Percentiles rank a stretch among this genome's conserved stretches.
phyloP scores from a whole-genome alignment of 2,329 filamentous ascomycete species.

The Talaromyces rugulosus region DNA sequence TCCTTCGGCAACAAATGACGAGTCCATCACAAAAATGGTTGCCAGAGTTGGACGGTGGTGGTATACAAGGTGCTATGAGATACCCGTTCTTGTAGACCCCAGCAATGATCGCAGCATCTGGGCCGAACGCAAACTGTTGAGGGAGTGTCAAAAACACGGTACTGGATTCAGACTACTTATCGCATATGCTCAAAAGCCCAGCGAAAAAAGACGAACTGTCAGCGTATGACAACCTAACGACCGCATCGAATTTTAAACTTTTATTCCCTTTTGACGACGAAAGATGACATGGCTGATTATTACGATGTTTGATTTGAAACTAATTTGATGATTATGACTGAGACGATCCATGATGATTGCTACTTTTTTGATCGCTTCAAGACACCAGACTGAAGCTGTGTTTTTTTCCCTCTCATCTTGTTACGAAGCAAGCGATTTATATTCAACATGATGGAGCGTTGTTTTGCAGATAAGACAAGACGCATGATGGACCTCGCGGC shows the following conservation, averaged over 20 bases:
- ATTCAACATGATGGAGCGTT: neutral
- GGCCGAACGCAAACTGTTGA: constrained; percentile 67
- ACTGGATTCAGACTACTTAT: constrained; percentile 89
- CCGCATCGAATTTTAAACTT: neutral
- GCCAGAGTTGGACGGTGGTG: constrained; percentile 91
- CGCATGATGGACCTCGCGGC: constrained; percentile 17
- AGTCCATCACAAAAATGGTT: constrained; percentile 87
- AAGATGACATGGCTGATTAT: neutral
- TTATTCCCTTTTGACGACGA: neutral
- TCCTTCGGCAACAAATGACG: constrained; percentile 68
- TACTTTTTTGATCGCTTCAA: neutral
- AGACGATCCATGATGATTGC: constrained; percentile 11
- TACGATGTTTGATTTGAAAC: neutral
- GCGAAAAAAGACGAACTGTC: constrained; percentile 41
- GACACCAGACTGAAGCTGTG: neutral
- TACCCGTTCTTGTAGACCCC: constrained; percentile 50
- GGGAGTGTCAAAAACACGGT: constrained; percentile 80
- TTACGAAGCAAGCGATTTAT: constrained; percentile 1
- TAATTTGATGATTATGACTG: constrained; percentile 6
- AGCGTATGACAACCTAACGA: constrained; percentile 29
- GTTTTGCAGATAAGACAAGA: constrained; percentile 8
- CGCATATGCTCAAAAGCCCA: constrained; percentile 81
- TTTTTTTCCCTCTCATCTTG: neutral
- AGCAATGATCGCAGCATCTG: constrained; percentile 65
- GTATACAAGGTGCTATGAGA: constrained; percentile 91